A percentile compares a stretch with the other conserved stretches of the same genome.
Conservation (phyloP, 495 filamentous ascomycete genomes). For the Tuber aestivum region DNA sequence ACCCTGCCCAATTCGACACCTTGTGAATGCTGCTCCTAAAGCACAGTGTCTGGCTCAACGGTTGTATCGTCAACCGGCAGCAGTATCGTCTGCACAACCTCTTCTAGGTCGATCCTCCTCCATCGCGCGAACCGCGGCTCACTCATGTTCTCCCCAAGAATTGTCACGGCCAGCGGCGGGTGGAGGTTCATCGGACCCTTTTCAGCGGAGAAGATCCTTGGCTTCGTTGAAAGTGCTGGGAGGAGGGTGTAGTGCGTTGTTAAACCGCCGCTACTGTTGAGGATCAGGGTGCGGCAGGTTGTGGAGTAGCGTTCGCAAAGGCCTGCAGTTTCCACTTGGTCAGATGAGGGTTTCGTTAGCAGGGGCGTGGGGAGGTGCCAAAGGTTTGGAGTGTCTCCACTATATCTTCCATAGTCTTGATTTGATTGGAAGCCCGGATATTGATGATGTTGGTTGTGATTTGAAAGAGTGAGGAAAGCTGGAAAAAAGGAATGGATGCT, state of each 20-base stretch:
- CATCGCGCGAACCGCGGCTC: conserved; percentile 49
- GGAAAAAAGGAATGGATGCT: neutral
- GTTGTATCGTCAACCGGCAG: conserved; percentile 27
- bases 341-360: neutral
- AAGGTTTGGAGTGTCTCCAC: conserved; percentile 19
- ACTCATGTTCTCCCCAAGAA: conserved; percentile 45
- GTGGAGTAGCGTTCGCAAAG: conserved; percentile 48
- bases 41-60: conserved; percentile 43
- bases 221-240: conserved; percentile 39
- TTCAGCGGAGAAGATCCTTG: conserved; percentile 45
- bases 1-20: conserved; percentile 40
- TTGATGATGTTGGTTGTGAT: neutral
- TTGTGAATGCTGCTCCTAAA: conserved; percentile 46
- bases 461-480: neutral
- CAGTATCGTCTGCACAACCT: conserved; percentile 43
- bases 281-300: conserved; percentile 45
- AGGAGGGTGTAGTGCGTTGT: conserved; percentile 46
- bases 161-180: conserved; percentile 47
- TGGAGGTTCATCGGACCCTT: conserved; percentile 45
- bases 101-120: conserved; percentile 45
- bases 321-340: conserved; percentile 36
- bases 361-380: neutral
- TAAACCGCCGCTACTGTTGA: conserved; percentile 48
- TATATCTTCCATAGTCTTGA: conserved; percentile 16
- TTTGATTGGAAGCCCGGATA: neutral